These are phyloP conservation scores for Penicillium chermesinum DNA, from an alignment of 495 filamentous ascomycete species.

Conservation along the genomic window DNA sequence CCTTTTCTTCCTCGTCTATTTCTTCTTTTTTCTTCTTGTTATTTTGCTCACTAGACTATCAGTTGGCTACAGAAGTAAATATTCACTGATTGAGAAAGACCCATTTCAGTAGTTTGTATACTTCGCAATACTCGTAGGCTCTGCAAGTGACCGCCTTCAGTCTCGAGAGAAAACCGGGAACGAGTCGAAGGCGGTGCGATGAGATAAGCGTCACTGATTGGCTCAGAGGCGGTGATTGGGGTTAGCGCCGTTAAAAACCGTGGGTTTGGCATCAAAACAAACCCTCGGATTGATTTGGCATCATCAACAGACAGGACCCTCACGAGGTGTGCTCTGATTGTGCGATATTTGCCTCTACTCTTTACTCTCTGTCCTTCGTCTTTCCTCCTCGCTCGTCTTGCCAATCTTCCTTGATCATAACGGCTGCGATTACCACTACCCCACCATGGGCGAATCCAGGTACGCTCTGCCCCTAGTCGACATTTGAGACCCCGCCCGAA, in stretches of 20 bases:
- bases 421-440: slow-evolving; percentile 24
- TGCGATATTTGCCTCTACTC: neutral
- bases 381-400: neutral
- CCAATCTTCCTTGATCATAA: slow-evolving; percentile 3
- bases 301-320: slow-evolving; percentile 24
- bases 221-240: slow-evolving; percentile 10
- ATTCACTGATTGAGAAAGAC: too few species aligned
- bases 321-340: slow-evolving; percentile 14
- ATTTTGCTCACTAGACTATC: neutral
- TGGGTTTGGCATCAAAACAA: slow-evolving; percentile 45
- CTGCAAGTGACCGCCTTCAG: neutral
- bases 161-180: neutral
- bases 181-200: slow-evolving; percentile 17
- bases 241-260: slow-evolving; percentile 33
- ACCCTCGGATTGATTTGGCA: slow-evolving; percentile 23
- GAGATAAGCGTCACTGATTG: slow-evolving; percentile 29
- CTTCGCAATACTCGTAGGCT: too few species aligned
- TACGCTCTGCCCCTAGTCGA: slow-evolving; percentile 27
- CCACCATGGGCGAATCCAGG: slow-evolving; percentile 55
- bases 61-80: neutral
- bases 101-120: too few species aligned
- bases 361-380: neutral
- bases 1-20: too few species aligned
- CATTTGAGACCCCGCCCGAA: too few species aligned
- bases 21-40: neutral